Conservation (phyloP, 1,284 basidiomycete genomes). For the Sporisorium scitamineum region DNA sequence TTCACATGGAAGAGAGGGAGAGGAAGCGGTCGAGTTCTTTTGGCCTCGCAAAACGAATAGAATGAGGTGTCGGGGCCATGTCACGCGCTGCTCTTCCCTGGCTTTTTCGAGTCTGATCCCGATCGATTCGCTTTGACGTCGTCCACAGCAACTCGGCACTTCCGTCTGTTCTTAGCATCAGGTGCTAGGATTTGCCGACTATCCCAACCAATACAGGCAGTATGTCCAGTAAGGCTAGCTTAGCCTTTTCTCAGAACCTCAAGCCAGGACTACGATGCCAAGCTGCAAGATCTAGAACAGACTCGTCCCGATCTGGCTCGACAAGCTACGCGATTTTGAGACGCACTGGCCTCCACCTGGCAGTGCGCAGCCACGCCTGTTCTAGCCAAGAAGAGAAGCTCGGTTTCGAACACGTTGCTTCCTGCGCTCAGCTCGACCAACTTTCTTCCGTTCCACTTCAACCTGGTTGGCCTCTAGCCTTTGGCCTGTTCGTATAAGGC, state of each 20-base stretch:
- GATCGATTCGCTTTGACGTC: not conserved
- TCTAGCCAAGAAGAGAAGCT: not conserved
- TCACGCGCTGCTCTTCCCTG: conserved; percentile 5
- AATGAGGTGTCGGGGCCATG: too few relatives aligned
- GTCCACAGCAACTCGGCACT: not conserved
- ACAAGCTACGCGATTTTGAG: not conserved
- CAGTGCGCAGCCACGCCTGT: not conserved
- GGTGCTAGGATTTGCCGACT: not conserved
- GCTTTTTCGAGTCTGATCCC: not conserved
- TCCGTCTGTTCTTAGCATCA: not conserved
- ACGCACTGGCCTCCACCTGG: conserved; percentile 44
- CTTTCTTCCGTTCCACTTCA: not conserved
- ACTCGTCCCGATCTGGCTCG: conserved; percentile 13
- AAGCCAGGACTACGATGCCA: not conserved
- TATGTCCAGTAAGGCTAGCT: not conserved
- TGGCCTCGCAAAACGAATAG: not conserved
- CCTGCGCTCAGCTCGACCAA: not conserved
- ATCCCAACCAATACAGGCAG: not conserved
- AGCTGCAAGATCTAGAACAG: not conserved
- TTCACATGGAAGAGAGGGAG: not conserved
- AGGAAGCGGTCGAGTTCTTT: not conserved
- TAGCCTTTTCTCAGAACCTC: not conserved
- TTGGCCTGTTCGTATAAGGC: not conserved
- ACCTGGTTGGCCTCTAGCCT: not conserved
- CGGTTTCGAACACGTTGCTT: too few relatives aligned